Conservation (phyloP, 345 rosid genomes). For the Abelmoschus esculentus region DNA sequence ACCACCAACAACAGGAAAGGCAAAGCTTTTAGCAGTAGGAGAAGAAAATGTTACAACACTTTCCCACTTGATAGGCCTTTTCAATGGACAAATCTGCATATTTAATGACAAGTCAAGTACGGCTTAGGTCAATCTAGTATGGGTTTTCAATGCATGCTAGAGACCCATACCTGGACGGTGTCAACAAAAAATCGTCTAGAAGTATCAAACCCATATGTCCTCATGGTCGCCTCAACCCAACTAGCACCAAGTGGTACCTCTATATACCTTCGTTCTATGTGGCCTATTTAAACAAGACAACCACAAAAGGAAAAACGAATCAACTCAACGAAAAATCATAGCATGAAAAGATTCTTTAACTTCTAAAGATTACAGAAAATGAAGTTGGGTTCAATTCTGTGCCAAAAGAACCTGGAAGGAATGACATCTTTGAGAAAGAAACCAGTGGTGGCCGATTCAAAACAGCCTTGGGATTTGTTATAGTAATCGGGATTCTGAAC, state of each 20-base stretch:
- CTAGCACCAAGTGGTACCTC: constrained; percentile 84
- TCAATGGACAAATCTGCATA: constrained; percentile 80
- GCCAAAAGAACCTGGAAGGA: constrained; percentile 56
- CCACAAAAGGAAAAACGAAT: constrained; percentile 2
- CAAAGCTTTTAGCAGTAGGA: constrained; percentile 67
- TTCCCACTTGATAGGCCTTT: constrained; percentile 94
- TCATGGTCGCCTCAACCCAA: constrained; percentile 96
- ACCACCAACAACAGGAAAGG: constrained; percentile 79
- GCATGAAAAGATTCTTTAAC: background rate
- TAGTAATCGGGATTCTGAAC: constrained; percentile 80
- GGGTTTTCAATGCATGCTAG: constrained; percentile 3
- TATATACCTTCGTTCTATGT: constrained; percentile 79
- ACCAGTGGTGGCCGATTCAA: constrained; percentile 56
- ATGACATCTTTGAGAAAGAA: constrained; percentile 69
- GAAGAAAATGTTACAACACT: constrained; percentile 63
- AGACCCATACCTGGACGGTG: constrained; percentile 62
- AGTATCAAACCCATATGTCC: constrained; percentile 78
- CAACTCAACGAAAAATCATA: background rate
- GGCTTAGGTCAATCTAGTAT: constrained; percentile 6
- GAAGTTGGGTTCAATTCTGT: background rate
- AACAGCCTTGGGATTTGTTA: constrained; percentile 68
- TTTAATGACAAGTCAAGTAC: constrained; percentile 20
- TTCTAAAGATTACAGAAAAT: background rate
- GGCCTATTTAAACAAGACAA: constrained; percentile 45
- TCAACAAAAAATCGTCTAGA: constrained; percentile 72